A percentile compares a stretch with the other conserved stretches of the same genome.
Evolutionary conservation across 1,139 yeast species (phyloP).

Genomic region (Nakaseomyces sp.): DNA sequence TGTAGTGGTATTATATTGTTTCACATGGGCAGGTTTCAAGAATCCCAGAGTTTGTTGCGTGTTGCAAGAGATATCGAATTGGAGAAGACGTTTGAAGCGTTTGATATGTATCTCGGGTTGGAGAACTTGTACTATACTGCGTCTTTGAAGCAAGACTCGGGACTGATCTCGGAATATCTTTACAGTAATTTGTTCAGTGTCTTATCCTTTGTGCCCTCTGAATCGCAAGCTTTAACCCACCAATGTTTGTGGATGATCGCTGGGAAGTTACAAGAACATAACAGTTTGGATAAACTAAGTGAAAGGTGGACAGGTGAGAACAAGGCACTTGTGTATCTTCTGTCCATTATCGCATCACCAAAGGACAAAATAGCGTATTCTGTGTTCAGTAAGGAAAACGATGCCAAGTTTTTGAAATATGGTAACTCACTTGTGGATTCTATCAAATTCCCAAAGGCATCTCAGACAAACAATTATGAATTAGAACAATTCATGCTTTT

Average conservation of each 20-base stretch:
- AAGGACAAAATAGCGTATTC: background rate
- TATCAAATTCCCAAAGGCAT: conserved; percentile 39
- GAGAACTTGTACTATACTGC: conserved; percentile 25
- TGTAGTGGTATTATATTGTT: conserved; percentile 17
- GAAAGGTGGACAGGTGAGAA: background rate
- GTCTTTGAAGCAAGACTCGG: background rate
- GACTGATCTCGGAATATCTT: background rate
- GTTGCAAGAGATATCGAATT: conserved; percentile 9
- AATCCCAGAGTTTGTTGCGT: conserved; percentile 11
- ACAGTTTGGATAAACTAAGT: background rate
- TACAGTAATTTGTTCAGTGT: conserved; percentile 2
- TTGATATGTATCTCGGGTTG: conserved; percentile 16
- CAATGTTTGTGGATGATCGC: conserved; percentile 13
- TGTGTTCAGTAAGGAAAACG: conserved; percentile 8
- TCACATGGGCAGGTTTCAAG: conserved; percentile 12
- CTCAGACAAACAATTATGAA: conserved; percentile 33
- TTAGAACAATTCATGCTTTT: conserved; percentile 29
- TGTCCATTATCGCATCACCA: background rate
- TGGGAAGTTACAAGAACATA: conserved; percentile 8
- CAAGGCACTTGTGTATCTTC: background rate
- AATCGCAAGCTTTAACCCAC: conserved; percentile 14
- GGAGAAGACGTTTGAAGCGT: conserved; percentile 9
- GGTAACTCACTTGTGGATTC: conserved; percentile 21
- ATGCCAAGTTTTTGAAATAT: conserved; percentile 15
- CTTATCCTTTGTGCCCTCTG: conserved; percentile 12